These are phyloP conservation scores for Rhazya stricta DNA, from an alignment of 257 asterid species.

Conservation along the genomic window DNA sequence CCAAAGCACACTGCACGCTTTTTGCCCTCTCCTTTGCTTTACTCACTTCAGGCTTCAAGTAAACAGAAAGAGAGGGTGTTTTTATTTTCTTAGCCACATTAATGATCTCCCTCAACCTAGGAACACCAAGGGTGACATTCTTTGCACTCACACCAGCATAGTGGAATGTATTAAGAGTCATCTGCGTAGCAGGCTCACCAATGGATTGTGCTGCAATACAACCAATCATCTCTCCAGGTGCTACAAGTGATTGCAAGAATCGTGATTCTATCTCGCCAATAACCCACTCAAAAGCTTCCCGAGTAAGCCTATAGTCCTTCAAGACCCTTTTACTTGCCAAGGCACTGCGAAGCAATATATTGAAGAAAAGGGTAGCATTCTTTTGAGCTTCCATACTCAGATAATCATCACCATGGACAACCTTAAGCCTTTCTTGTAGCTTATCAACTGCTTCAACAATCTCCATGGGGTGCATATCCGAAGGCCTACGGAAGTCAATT, in stretches of 20 bases:
- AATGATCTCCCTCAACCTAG: conserved; percentile 96
- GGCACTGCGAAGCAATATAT: conserved; percentile 90
- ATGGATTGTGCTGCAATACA: conserved; percentile 99
- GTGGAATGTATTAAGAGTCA: conserved; percentile 97
- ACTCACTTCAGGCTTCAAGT: conserved; percentile 68
- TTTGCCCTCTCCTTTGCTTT: conserved; percentile 88
- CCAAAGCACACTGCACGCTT: conserved; percentile 95
- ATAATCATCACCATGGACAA: conserved; percentile 98
- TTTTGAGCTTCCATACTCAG: conserved; percentile 97
- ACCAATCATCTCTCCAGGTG: conserved; percentile 99
- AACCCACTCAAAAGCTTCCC: conserved; percentile 98
- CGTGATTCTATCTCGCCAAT: conserved; percentile 97
- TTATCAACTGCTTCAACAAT: conserved; percentile 98
- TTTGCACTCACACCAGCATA: conserved; percentile 99
- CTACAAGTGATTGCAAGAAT: conserved; percentile 94
- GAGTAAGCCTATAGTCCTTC: conserved; percentile 85
- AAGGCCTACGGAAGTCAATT: conserved; percentile 88
- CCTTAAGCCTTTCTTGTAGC: conserved; percentile 93
- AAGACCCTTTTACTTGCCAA: conserved; percentile 94
- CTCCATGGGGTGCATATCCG: conserved; percentile 99
- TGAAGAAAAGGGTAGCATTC: conserved; percentile 95
- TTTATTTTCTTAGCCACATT: conserved; percentile 96
- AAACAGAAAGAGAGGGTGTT: conserved; percentile 96
- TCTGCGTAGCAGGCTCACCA: conserved; percentile 99
- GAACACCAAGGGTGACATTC: conserved; percentile 98